These are phyloP conservation scores for Penicillium sp. DNA, from an alignment of 2,329 filamentous ascomycete genomes.

Conservation along the genomic window DNA sequence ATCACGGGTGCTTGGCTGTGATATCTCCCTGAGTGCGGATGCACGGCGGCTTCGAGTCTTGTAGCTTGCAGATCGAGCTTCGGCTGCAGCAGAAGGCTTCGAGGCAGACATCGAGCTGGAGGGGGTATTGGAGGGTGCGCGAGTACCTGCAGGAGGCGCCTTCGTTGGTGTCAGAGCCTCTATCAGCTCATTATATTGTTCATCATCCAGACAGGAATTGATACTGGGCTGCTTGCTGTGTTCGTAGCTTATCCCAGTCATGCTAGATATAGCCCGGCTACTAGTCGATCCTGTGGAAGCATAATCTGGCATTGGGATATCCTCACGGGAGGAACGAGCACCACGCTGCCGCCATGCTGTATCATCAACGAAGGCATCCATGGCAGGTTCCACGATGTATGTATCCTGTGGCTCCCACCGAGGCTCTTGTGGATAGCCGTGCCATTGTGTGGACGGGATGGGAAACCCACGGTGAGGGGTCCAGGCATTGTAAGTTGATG, in stretches of 20 bases:
- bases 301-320: constrained; percentile 45
- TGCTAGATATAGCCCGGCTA: constrained; percentile 36
- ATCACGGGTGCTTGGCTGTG: constrained; percentile 24
- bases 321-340: constrained; percentile 35
- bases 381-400: constrained; percentile 35
- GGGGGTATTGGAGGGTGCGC: constrained; percentile 27
- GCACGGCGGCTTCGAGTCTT: constrained; percentile 14
- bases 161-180: constrained; percentile 33
- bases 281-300: constrained; percentile 31
- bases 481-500: constrained; percentile 23
- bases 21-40: constrained; percentile 24
- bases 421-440: constrained; percentile 17
- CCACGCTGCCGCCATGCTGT: constrained; percentile 24
- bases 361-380: constrained; percentile 31
- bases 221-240: constrained; percentile 36
- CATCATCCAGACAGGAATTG: constrained; percentile 28
- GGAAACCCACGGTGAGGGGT: constrained; percentile 25
- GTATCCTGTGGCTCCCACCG: constrained; percentile 24
- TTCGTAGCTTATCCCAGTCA: constrained; percentile 36
- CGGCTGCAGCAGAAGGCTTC: constrained; percentile 25
- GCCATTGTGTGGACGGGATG: constrained; percentile 23
- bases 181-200: constrained; percentile 32
- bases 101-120: constrained; percentile 17
- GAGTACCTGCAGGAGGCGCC: constrained; percentile 19
- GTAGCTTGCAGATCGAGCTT: constrained; percentile 24